Evolutionary conservation across 2,329 filamentous ascomycete genomes (phyloP), one percentile per base, ranked within the genome.

Genomic region (Calonectria pseudoreteaudii): DNA sequence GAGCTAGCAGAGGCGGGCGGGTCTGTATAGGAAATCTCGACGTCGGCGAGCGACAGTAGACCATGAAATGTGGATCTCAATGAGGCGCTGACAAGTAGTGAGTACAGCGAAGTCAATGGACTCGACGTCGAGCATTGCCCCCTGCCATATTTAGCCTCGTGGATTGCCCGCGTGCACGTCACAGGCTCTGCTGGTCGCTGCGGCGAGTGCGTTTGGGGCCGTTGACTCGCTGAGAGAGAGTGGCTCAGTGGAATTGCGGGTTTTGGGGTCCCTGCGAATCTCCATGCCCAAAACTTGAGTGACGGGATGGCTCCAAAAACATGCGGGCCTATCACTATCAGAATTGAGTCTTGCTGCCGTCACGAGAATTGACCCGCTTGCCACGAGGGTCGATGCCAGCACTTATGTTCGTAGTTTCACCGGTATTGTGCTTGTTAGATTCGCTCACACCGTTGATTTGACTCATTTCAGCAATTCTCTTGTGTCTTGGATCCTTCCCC

Each of bases 61-160:
- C 26, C 58, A 53, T 56, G 44, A 31, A 64, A 72, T 56, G 77
- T 78, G 77, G 77, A 75, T 76, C 66, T 74, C 56, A 56, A 41
- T 50, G 64, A 71, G 64, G 30, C 58, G 66, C 38, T 72, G 70
- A 52, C 70, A 71, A 36, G 26, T 49, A 41, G 67, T 66, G 65
- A 44, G 68, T 68, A 70, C 66, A 50, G 53, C 70, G 50, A 65
- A 50, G 41, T 68, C 67, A 78, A 75, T 73, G 76, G 74, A 73
- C 76, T 74, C 68, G 76, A 71, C 72, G 60, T 77, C 74, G 72
- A 77, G 70, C 74, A 79, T 74, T 68, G 71, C 68, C 78, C 77
- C 78, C 72, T 77, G 75, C 76, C 79, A 76, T 67, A 79, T 75
- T 78, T 80, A 80, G 79, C 75, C 79, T 78, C 79, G 77, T 80